Percentiles rank a stretch among this genome's conserved stretches.
phyloP scores from a whole-genome alignment of 2,329 filamentous ascomycete genomes.

The Canariomyces notabilis region DNA sequence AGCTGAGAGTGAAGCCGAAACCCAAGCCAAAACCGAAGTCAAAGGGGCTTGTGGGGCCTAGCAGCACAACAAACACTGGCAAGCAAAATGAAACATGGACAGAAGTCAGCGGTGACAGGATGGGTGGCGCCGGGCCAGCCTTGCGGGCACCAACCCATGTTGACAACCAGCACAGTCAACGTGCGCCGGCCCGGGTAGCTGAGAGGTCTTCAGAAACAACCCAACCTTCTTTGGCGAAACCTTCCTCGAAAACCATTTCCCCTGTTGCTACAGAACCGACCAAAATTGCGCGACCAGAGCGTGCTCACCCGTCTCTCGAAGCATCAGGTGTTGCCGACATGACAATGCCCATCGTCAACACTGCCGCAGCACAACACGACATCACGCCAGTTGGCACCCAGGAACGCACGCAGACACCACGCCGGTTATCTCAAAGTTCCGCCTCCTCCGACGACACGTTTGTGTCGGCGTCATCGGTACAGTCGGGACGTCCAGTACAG shows the following conservation, averaged over 20 bases:
- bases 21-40: conserved; percentile 26
- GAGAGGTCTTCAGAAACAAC: too few relatives aligned
- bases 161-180: background rate
- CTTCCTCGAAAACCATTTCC: too few relatives aligned
- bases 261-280: too few relatives aligned
- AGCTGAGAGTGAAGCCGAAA: conserved; percentile 18
- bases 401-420: background rate
- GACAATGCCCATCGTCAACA: background rate
- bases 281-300: too few relatives aligned
- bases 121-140: too few relatives aligned
- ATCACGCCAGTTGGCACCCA: background rate
- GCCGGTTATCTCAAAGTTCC: conserved; percentile 27
- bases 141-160: background rate
- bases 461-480: conserved; percentile 33
- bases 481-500: conserved; percentile 25
- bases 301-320: too few relatives aligned
- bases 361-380: background rate
- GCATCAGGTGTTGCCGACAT: background rate
- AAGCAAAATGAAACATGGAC: background rate
- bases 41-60: background rate
- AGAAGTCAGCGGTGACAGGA: background rate
- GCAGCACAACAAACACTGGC: background rate
- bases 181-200: too few relatives aligned
- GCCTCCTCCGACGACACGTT: conserved; percentile 44
- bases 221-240: too few relatives aligned